Base-by-base conservation (phyloP, 495 filamentous ascomycete genomes). In the Aspergillus ellipticus region DNA sequence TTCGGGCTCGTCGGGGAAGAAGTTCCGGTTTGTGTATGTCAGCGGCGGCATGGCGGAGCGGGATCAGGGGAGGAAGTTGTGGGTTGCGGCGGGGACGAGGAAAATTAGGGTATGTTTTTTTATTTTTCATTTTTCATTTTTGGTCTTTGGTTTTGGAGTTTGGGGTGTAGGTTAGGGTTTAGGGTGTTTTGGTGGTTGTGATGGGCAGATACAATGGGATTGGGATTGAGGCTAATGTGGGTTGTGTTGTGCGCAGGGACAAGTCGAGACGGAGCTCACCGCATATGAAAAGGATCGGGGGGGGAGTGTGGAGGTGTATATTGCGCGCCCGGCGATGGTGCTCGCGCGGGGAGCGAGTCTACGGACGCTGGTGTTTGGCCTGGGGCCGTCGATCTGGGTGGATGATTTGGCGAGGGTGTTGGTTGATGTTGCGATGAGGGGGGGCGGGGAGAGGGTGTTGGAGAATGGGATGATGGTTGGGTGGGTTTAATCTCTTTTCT, bases 11-110 rank as follows among this genome's bases (percentile, higher is more conserved):
- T 52, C 4, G 41, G 53, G 20, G n/a, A n/a, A n/a, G n/a, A 71
- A 68, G 29, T 79, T 85, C 52, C 73, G 74, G 6, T 83, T 82
- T 53, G 62, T 82, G 3, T 80, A 81, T 60, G 70, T 74, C 43
- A 80, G 79, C 55, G 79, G 80, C 15, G 70, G 58, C 3, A 60
- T 62, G 0, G 70, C 76, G n/a, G 79, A 82, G 52, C 69, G 73
- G 62, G 74, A 81, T 45, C 70, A 79, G 61, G 57, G 51, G 0
- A 79, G 74, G 62, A 45, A 61, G 2, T 55, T 83, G 35, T 71
- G 67, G 58, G 71, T 82, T 53, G 55, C 75, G 54, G 46, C 54
- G 5, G 71, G 78, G 11, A 68, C 69, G 8, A 66, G 80, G 37
- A 67, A 62, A 6, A 72, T 80, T 24, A 70, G 80, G 56, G 81